These are phyloP conservation scores for Hymenoscyphus scutula DNA, from an alignment of 2,329 filamentous ascomycete genomes.

Conservation along the genomic window DNA sequence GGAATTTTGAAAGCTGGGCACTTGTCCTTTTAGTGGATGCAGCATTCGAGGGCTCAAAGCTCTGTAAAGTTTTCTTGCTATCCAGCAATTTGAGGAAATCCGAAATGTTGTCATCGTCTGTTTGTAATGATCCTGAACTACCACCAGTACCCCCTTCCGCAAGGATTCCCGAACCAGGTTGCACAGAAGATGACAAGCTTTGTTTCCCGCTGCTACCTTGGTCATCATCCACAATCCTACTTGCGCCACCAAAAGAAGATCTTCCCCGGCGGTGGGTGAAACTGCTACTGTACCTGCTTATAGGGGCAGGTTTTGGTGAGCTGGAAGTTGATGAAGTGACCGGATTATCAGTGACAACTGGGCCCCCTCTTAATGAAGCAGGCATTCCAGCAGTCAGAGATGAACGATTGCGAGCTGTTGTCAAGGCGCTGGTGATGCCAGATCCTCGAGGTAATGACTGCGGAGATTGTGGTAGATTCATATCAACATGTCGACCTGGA, in stretches of 20 bases:
- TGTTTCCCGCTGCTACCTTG: slow-evolving; percentile 78
- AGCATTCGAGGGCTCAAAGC: slow-evolving; percentile 69
- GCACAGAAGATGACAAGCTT: slow-evolving; percentile 66
- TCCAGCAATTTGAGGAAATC: slow-evolving; percentile 91
- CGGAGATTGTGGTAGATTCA: slow-evolving; percentile 50
- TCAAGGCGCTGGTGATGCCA: slow-evolving; percentile 47
- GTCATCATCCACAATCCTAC: slow-evolving; percentile 65
- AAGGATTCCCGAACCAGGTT: slow-evolving; percentile 77
- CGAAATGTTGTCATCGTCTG: slow-evolving; percentile 89
- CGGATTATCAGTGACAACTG: slow-evolving; percentile 58
- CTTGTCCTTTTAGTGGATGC: slow-evolving; percentile 71
- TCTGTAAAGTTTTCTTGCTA: slow-evolving; percentile 79
- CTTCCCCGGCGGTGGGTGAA: slow-evolving; percentile 83
- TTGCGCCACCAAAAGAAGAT: slow-evolving; percentile 72
- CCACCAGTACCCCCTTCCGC: slow-evolving; percentile 65
- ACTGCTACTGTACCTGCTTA: slow-evolving; percentile 89
- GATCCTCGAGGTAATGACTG: slow-evolving; percentile 50
- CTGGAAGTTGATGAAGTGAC: slow-evolving; percentile 66
- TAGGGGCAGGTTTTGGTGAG: slow-evolving; percentile 74
- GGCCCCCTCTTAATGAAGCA: slow-evolving; percentile 65
- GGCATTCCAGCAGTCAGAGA: slow-evolving; percentile 75
- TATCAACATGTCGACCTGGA: slow-evolving; percentile 48
- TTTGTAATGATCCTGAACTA: slow-evolving; percentile 64
- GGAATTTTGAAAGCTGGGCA: slow-evolving; percentile 80
- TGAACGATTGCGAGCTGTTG: slow-evolving; percentile 65